phyloP scores from a whole-genome alignment of 805 yeast species.

The Suhomyces kilbournensis region DNA sequence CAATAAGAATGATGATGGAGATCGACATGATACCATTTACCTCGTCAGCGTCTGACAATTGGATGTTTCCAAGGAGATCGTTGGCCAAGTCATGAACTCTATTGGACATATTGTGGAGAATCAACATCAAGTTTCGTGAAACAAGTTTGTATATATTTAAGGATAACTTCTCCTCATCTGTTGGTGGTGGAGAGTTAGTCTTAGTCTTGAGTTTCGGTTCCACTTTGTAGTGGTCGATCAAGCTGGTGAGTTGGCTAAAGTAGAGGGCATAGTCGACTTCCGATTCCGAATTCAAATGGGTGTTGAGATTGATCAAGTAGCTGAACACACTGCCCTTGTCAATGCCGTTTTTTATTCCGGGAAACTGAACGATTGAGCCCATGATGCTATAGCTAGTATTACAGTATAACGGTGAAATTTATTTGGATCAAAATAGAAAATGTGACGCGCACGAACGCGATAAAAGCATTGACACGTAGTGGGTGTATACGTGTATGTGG shows the following conservation, averaged over 20 bases:
- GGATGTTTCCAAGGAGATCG: conserved; percentile 26
- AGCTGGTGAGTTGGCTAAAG: conserved; percentile 22
- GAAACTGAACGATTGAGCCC: conserved; percentile 5
- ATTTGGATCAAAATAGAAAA: background rate
- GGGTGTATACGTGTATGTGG: no score
- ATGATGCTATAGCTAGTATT: background rate
- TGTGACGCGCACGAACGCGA: conserved; percentile 1
- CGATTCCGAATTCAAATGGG: conserved; percentile 10
- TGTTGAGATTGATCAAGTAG: conserved; percentile 20
- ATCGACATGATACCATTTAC: conserved; percentile 18
- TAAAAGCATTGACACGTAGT: background rate
- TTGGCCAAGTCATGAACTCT: conserved; percentile 39
- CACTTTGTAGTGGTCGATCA: conserved; percentile 23
- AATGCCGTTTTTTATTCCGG: conserved; percentile 10
- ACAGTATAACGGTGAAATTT: no score
- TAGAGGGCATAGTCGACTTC: conserved; percentile 7
- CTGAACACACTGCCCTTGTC: conserved; percentile 17
- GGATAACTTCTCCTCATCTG: background rate
- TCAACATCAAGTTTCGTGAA: conserved; percentile 25
- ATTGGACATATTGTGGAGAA: conserved; percentile 29
- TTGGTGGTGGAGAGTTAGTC: background rate
- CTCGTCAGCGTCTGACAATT: conserved; percentile 14
- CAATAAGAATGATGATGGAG: conserved; percentile 33
- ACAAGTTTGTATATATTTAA: conserved; percentile 18
- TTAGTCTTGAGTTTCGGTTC: conserved; percentile 8